Conservation (phyloP, 306 rosid genomes). For the Dryas octopetala region DNA sequence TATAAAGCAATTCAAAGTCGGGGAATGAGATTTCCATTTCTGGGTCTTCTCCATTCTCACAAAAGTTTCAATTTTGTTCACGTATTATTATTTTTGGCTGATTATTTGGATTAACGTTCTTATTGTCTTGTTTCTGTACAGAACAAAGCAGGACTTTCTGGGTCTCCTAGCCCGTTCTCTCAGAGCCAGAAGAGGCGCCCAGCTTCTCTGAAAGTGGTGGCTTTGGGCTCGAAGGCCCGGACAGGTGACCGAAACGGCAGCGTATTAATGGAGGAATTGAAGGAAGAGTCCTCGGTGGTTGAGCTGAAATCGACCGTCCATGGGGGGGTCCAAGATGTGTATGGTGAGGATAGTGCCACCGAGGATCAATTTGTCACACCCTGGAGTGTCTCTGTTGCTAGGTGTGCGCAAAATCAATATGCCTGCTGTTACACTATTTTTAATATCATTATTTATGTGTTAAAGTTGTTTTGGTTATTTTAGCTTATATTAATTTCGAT, state of each 20-base stretch:
- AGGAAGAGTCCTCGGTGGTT: slow-evolving; percentile 32
- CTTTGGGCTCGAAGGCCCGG: slow-evolving; percentile 43
- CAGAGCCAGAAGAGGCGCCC: slow-evolving; percentile 40
- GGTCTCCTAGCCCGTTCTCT: slow-evolving; percentile 31
- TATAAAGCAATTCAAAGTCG: slow-evolving; percentile 6
- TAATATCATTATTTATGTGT: background rate
- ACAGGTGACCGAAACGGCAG: slow-evolving; percentile 55
- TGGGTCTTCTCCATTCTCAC: slow-evolving; percentile 13
- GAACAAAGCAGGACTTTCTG: slow-evolving; percentile 48
- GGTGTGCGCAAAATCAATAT: slow-evolving; percentile 37
- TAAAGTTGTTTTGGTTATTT: background rate
- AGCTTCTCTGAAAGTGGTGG: slow-evolving; percentile 44
- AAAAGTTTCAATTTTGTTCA: slow-evolving; percentile 7
- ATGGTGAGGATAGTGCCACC: slow-evolving; percentile 69
- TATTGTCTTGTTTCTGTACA: slow-evolving; percentile 18
- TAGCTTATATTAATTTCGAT: slow-evolving; percentile 1
- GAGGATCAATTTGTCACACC: slow-evolving; percentile 82
- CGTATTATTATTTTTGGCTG: background rate
- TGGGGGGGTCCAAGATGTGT: slow-evolving; percentile 66
- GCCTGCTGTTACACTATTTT: background rate
- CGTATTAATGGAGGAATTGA: slow-evolving; percentile 57
- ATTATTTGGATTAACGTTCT: background rate
- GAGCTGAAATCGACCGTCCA: slow-evolving; percentile 39
- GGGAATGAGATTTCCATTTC: slow-evolving; percentile 8
- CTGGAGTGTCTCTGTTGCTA: slow-evolving; percentile 84